These are phyloP conservation scores for Neostapfia colusana DNA, from an alignment of 176 grass and related monocot species.

Conservation along the genomic window DNA sequence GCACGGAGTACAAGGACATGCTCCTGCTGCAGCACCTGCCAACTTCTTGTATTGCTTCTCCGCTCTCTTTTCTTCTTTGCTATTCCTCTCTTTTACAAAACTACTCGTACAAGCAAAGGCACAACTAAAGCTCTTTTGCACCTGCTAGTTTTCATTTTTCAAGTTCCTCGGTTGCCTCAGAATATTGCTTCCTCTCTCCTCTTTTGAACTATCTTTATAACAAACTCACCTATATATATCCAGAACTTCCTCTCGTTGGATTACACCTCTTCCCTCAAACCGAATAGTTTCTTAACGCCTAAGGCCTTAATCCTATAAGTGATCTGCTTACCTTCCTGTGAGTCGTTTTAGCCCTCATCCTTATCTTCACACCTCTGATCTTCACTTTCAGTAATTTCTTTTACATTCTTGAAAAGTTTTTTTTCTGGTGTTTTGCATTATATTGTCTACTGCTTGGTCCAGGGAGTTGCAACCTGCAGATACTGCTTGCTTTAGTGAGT, in stretches of 20 bases:
- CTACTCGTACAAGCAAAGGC: constrained; percentile 39
- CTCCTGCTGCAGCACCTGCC: constrained; percentile 42
- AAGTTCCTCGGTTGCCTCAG: constrained; percentile 49
- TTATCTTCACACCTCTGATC: constrained; percentile 66
- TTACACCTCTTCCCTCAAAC: constrained; percentile 73
- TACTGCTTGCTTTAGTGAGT: constrained; percentile 61
- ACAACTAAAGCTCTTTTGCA: constrained; percentile 43
- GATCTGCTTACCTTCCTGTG: constrained; percentile 44
- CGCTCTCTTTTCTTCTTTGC: constrained; percentile 17
- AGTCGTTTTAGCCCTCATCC: constrained; percentile 54
- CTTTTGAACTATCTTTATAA: constrained; percentile 66
- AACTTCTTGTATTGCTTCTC: constrained; percentile 57
- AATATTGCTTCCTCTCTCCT: constrained; percentile 48
- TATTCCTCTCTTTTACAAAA: constrained; percentile 6
- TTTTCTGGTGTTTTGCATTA: constrained; percentile 39
- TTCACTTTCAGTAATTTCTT: constrained; percentile 42
- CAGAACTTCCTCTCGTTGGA: constrained; percentile 48
- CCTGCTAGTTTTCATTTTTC: constrained; percentile 43
- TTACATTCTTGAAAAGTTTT: constrained; percentile 42
- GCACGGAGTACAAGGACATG: constrained; percentile 53
- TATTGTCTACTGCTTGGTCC: constrained; percentile 49
- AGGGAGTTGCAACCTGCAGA: constrained; percentile 55
- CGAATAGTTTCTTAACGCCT: constrained; percentile 68
- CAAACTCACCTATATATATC: constrained; percentile 46
- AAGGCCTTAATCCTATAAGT: constrained; percentile 56